Conservation (phyloP, 371 early-diverging fungal genomes). For the Syncephalastrum racemosum region DNA sequence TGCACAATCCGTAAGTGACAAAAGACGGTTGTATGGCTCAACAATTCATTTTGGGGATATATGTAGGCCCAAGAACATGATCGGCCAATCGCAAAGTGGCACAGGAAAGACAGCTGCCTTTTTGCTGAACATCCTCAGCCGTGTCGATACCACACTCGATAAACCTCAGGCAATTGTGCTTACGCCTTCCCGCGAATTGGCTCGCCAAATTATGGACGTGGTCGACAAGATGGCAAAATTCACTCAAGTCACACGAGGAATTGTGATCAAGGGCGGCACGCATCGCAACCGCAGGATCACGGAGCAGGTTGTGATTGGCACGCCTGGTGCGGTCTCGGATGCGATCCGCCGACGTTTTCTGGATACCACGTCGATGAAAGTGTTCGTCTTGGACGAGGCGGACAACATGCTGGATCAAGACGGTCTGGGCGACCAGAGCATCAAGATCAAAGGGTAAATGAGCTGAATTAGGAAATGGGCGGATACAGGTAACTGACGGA, state of each 20-base stretch:
- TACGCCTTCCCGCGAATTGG: conserved; percentile 97
- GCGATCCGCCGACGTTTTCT: conserved; percentile 65
- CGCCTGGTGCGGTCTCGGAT: conserved; percentile 93
- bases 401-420: conserved; percentile 93
- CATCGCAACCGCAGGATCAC: conserved; percentile 53
- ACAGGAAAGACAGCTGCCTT: conserved; percentile 91
- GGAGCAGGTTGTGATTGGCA: conserved; percentile 93
- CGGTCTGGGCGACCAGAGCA: conserved; percentile 85
- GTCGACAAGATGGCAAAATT: conserved; percentile 86
- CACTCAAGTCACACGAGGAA: conserved; percentile 69
- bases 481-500: background rate
- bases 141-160: conserved; percentile 56
- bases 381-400: conserved; percentile 94
- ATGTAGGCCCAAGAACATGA: conserved; percentile 43
- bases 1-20: conserved; percentile 63
- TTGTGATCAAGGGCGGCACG: conserved; percentile 76
- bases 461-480: no score
- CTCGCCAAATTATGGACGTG: conserved; percentile 94
- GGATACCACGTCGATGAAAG: conserved; percentile 55
- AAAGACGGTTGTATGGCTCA: background rate
- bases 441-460: conserved; percentile 73
- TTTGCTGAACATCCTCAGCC: conserved; percentile 83
- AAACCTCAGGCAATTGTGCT: conserved; percentile 86
- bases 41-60: background rate
- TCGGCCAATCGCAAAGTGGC: conserved; percentile 52